Evolutionary conservation across 805 yeast genomes (phyloP).

Genomic region (Candida schatavii): DNA sequence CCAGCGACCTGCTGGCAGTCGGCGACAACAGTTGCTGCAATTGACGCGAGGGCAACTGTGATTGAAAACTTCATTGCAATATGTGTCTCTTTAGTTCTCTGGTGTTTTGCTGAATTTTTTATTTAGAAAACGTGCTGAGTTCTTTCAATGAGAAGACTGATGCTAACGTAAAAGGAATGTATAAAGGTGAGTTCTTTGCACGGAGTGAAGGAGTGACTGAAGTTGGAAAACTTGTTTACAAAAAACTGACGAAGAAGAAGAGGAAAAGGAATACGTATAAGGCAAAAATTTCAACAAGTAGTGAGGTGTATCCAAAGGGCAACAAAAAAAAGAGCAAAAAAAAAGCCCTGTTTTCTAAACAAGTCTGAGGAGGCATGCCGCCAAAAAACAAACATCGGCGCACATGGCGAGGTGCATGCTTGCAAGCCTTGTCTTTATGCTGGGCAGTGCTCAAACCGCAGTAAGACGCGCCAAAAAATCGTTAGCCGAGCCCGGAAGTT

Average conservation of each 20-base stretch:
- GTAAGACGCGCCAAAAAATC: not conserved
- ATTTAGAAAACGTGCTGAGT: not conserved
- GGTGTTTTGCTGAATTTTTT: no score
- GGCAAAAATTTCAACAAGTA: not conserved
- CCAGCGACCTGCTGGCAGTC: slow-evolving; percentile 57
- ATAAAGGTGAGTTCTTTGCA: slow-evolving; percentile 1
- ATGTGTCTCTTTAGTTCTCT: not conserved
- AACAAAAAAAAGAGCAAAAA: not conserved
- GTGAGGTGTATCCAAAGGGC: not conserved
- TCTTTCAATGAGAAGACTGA: no score
- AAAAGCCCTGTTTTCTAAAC: not conserved
- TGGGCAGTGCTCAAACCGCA: not conserved
- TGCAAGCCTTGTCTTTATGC: not conserved
- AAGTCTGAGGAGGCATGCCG: not conserved
- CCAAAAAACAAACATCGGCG: not conserved
- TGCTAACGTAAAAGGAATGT: slow-evolving; percentile 1
- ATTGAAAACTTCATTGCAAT: slow-evolving; percentile 21
- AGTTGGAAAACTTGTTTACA: not conserved
- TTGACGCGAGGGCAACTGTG: slow-evolving; percentile 20
- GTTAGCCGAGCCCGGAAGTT: not conserved
- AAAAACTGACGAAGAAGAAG: slow-evolving; percentile 1
- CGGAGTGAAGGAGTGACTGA: slow-evolving; percentile 5
- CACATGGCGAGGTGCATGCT: not conserved
- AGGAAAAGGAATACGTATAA: not conserved
- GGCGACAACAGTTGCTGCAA: slow-evolving; percentile 18